Base-by-base conservation (phyloP, 345 rosid genomes). In the Erucastrum elatum region DNA sequence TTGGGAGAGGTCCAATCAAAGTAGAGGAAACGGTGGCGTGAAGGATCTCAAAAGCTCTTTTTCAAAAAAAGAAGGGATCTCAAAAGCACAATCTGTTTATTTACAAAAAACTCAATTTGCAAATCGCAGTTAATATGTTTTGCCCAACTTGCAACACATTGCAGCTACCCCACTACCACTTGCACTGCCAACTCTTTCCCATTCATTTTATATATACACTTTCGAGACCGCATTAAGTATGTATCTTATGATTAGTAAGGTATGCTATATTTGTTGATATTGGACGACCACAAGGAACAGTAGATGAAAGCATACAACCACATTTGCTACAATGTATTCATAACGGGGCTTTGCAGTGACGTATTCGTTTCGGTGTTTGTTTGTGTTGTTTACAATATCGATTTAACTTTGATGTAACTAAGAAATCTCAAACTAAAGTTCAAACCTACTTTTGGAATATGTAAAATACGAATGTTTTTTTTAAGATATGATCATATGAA, bases 121-220 rank as follows among this genome's bases (percentile, higher is more conserved):
- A 77, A 63, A 63, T 62, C 21, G 51, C 75, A 77, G 35, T 77
- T 77, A 77, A 70, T 77, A 77, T 35, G 58, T 64, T 64, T 46
- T 37, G 71, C 70, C 27, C 81, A 77, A 77, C 71, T 77, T 71
- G 76, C 76, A 44, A 35, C 30, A 64, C 9, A 26, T 56, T 37
- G 21, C 76, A 77, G 76, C 81, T 77, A 56, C 81, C 76, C 76
- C 67, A 71, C 72, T 39, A 67, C 88, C 84, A 86, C 88, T 87
- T 86, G 88, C 88, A 82, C 49, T 63, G 76, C 70, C 78, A 49
- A 72, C 15, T 27, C 77, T 55, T 71, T 80, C 84, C 74, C 46
- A 66, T 80, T 80, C 74, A 44, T 62, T 33, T 1, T 3, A 2
- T 17, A 10, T 41, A 12, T 13, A 72, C 66, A 64, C 56, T 62